Percentiles rank a stretch among this genome's conserved stretches.
These are phyloP conservation scores for Cercospora beticola DNA, from an alignment of 2,329 filamentous ascomycete species.

Conservation along the genomic window DNA sequence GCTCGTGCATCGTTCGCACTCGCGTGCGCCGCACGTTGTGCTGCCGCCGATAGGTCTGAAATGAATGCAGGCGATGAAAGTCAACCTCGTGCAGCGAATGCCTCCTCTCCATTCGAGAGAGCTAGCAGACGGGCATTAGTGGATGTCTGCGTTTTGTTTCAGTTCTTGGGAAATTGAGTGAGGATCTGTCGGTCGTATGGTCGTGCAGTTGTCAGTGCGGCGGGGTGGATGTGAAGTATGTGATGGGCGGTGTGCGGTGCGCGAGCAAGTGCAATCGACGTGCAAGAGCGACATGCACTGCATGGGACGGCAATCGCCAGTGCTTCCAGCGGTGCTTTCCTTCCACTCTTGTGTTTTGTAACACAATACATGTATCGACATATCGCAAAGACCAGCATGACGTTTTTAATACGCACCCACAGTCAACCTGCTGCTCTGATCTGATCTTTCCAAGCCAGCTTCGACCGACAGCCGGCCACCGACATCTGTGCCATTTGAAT, in stretches of 20 bases:
- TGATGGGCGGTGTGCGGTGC: not conserved
- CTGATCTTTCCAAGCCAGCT: not conserved
- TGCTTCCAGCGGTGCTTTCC: too few species aligned
- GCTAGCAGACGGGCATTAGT: slow-evolving; percentile 6
- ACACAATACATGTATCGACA: too few species aligned
- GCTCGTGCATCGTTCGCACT: not conserved
- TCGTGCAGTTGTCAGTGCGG: not conserved
- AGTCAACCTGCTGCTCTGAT: too few species aligned
- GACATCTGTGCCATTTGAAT: not conserved
- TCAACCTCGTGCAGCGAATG: slow-evolving; percentile 3
- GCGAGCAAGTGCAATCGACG: not conserved
- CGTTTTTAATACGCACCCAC: too few species aligned
- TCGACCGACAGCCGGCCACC: not conserved
- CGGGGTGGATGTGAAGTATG: not conserved
- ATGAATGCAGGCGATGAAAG: not conserved
- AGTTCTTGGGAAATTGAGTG: not conserved
- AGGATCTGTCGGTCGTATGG: not conserved
- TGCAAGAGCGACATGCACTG: not conserved
- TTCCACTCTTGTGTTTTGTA: too few species aligned
- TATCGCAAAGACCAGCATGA: not conserved
- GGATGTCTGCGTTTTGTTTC: slow-evolving; percentile 12
- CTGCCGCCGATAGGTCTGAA: not conserved
- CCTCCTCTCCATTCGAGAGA: not conserved
- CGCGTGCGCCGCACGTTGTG: not conserved
- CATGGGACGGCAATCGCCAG: not conserved